A percentile compares a stretch with the other conserved stretches of the same genome.
phyloP scores from a whole-genome alignment of 1,284 basidiomycete species.

The Austroboletus novae-zelandiae region DNA sequence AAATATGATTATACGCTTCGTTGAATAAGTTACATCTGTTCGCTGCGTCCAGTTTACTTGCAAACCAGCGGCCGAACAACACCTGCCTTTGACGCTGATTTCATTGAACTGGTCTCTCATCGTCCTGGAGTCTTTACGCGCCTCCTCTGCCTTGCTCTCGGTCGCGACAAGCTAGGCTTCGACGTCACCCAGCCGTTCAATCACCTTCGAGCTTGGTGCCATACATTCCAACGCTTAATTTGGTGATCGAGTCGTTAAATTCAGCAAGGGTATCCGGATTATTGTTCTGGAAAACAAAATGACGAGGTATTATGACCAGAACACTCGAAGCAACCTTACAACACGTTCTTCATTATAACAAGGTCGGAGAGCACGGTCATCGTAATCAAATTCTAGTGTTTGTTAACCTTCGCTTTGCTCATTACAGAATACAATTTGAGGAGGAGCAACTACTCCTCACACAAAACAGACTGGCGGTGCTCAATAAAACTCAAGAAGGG shows the following conservation, averaged over 20 bases:
- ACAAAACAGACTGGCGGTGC: conserved; percentile 59
- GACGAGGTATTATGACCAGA: neutral
- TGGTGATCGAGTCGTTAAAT: conserved; percentile 76
- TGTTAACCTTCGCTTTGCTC: conserved; percentile 1
- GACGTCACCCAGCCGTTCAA: conserved; percentile 92
- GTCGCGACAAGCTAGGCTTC: conserved; percentile 75
- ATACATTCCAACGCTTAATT: conserved; percentile 81
- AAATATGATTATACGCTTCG: conserved; percentile 95
- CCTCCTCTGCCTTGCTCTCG: conserved; percentile 74
- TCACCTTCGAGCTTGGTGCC: conserved; percentile 96
- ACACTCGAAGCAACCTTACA: conserved; percentile 38
- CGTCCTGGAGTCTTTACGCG: conserved; percentile 79
- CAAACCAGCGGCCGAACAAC: neutral
- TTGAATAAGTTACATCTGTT: conserved; percentile 84
- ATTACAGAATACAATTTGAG: conserved; percentile 72
- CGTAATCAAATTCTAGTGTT: conserved; percentile 43
- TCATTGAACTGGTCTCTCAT: conserved; percentile 92
- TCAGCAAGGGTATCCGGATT: conserved; percentile 67
- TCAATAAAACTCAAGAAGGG: conserved; percentile 52
- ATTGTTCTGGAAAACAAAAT: conserved; percentile 49
- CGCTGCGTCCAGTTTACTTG: neutral
- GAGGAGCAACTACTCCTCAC: conserved; percentile 66
- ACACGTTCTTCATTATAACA: no score
- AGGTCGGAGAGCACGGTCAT: conserved; percentile 75
- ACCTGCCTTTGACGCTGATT: conserved; percentile 75